phyloP scores from a whole-genome alignment of 2,329 filamentous ascomycete genomes.

The Verticillium dahliae region DNA sequence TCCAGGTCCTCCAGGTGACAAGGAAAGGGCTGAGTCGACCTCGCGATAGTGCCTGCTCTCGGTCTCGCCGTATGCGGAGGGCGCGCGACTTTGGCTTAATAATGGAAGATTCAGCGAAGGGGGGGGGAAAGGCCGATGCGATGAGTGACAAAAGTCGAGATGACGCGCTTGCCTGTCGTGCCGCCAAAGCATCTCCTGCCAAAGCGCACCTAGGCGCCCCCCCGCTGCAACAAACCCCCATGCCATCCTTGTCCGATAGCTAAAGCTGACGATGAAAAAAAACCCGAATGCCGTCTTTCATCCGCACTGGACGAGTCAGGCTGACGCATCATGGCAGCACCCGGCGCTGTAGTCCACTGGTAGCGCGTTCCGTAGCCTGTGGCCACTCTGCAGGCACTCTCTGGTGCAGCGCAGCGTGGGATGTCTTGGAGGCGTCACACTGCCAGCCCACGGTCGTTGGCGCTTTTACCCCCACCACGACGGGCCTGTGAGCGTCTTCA shows the following conservation, averaged over 20 bases:
- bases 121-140: slow-evolving; percentile 7
- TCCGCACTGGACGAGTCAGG: neutral
- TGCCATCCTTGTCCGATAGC: neutral
- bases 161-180: neutral
- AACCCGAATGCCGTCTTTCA: neutral
- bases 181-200: neutral
- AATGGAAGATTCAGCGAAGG: slow-evolving; percentile 17
- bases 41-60: neutral
- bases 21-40: neutral
- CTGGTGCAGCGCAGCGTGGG: neutral
- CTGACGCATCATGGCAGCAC: neutral
- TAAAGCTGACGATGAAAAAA: neutral
- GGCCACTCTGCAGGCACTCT: neutral
- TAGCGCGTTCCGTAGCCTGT: neutral
- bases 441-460: neutral
- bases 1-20: neutral
- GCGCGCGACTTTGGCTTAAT: slow-evolving; percentile 13
- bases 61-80: neutral
- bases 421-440: neutral
- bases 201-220: neutral
- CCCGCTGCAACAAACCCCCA: neutral
- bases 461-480: neutral
- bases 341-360: neutral
- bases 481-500: neutral
- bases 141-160: neutral